Evolutionary conservation across 2,329 filamentous ascomycete species (phyloP), one percentile per base, ranked within the genome.

Genomic region (Fusarium oligoseptatum): DNA sequence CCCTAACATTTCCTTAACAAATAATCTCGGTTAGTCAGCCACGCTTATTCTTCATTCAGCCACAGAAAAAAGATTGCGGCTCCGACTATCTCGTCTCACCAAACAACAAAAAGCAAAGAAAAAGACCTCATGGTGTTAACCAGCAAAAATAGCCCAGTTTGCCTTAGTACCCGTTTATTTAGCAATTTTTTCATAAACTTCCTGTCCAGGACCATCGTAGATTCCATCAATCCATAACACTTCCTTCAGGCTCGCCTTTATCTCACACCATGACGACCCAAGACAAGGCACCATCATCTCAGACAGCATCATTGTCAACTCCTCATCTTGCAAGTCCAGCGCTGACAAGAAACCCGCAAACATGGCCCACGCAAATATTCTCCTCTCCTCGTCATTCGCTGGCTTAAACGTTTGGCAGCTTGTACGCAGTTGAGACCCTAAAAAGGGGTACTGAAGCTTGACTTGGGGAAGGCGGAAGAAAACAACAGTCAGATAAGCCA

Each of bases 141-240:
- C 32, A 34, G 32, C 10, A 34, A 11, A 34, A 34, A 34, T 11
- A 11, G 10, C 32, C 32, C 10, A 34, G 11, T 34, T 11, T 34
- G 11, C 32, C 32, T 34, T 11, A 11, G 10, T 34, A 34, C 10
- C 10, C 11, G 3, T 34, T 29, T 57, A 57, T 22, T 17, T 36
- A n/a, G 14, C 3, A 57, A 57, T 11, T 37, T 17, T 57, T 32
- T 37, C 55, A 17, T 57, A 57, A 24, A 57, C n/a, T 11, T 24
- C 32, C 20, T 57, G n/a, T 5, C 55, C 55, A 37, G n/a, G 32
- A 32, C 32, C 55, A 24, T 57, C 55, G 6, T 57, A 37, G 8
- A 57, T 57, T 17, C 11, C 55, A 60, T 60, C 36, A 43, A 60
- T 60, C 57, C 57, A 60, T 3, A 60, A 5, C 9, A 60, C 57